Conservation (phyloP, 495 filamentous ascomycete genomes). For the Trichoderma asperelloides region DNA sequence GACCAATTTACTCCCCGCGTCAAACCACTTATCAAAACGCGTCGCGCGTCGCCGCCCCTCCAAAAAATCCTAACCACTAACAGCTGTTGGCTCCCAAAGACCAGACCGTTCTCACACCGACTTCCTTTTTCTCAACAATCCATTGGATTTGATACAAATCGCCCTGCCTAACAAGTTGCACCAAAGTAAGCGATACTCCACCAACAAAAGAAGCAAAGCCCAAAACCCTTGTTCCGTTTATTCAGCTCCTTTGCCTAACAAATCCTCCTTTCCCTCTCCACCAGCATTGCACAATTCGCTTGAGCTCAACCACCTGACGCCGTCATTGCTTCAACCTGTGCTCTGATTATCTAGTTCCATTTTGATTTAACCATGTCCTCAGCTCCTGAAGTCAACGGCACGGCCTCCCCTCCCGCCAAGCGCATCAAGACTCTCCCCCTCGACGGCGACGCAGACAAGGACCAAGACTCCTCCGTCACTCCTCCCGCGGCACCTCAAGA, state of each 20-base stretch:
- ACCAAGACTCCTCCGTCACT: neutral
- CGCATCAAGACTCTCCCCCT: constrained; percentile 31
- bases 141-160: neutral
- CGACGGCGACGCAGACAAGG: constrained; percentile 10
- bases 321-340: neutral
- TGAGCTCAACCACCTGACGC: neutral
- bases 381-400: constrained; percentile 30
- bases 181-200: neutral
- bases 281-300: neutral
- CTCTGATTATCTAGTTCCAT: neutral
- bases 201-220: neutral
- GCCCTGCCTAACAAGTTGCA: neutral
- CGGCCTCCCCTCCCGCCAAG: constrained; percentile 39
- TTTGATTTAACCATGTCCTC: constrained; percentile 40
- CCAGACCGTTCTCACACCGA: neutral
- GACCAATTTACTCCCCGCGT: constrained; percentile 9
- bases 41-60: constrained; percentile 2
- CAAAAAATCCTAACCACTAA: neutral
- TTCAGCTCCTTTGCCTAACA: neutral
- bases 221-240: neutral
- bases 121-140: neutral
- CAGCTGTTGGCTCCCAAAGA: neutral
- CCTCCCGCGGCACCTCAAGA: constrained; percentile 10
- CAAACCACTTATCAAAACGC: neutral
- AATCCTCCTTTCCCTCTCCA: neutral